Evolutionary conservation across 352 stramenopile species (phyloP).

Genomic region (Pythium dissimile): DNA sequence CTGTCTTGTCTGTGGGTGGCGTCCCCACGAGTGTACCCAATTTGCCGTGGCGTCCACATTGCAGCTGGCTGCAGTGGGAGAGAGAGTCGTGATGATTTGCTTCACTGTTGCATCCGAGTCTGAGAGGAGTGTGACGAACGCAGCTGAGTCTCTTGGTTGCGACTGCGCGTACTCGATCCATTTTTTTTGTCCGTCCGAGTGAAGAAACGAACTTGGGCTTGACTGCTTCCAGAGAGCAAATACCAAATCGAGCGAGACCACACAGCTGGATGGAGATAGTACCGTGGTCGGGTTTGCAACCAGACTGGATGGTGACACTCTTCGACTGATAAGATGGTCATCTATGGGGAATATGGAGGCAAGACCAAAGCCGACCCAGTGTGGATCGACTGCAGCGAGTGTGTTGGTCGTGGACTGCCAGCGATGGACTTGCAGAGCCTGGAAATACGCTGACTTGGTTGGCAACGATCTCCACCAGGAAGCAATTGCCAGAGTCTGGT

Average conservation of each 20-base stretch:
- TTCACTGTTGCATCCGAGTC: neutral
- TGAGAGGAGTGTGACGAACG: conserved; percentile 4
- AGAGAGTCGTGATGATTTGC: conserved; percentile 11
- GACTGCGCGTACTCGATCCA: conserved; percentile 27
- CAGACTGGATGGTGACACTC: conserved; percentile 25
- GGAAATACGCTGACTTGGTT: conserved; percentile 40
- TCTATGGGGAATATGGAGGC: conserved; percentile 35
- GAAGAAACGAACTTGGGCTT: conserved; percentile 15
- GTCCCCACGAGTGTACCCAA: conserved; percentile 54
- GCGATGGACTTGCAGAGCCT: conserved; percentile 31
- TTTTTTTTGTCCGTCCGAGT: conserved; percentile 22
- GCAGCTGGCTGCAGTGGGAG: conserved; percentile 27
- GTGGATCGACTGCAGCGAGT: conserved; percentile 24
- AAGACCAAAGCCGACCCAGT: conserved; percentile 46
- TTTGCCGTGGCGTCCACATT: conserved; percentile 35
- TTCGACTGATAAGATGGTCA: conserved; percentile 16
- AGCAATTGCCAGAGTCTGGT: conserved; percentile 28
- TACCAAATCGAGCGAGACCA: conserved; percentile 27
- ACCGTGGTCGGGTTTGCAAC: conserved; percentile 32
- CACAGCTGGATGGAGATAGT: conserved; percentile 18
- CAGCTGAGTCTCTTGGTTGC: conserved; percentile 10
- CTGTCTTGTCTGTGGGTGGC: conserved; percentile 37
- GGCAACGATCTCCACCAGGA: conserved; percentile 42
- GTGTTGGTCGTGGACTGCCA: conserved; percentile 27
- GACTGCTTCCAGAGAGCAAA: conserved; percentile 37